A percentile compares a stretch with the other conserved stretches of the same genome.
These are phyloP conservation scores for Conidiobolus incongruus DNA, from an alignment of 371 early-diverging fungal species.

Conservation along the genomic window DNA sequence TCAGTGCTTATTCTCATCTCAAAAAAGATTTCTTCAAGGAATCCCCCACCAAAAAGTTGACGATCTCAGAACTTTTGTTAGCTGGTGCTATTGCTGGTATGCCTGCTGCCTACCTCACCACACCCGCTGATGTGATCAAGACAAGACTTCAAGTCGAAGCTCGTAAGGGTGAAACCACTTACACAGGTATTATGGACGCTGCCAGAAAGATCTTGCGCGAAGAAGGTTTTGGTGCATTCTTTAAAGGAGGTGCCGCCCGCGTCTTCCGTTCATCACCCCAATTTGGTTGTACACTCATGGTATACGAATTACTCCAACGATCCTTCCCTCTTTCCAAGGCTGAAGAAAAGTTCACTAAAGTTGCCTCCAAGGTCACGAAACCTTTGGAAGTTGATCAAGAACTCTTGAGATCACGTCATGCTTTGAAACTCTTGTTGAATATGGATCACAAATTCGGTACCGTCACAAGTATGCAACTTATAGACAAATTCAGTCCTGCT, in stretches of 20 bases:
- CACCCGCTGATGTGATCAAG: slow-evolving; percentile 97
- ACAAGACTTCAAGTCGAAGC: slow-evolving; percentile 91
- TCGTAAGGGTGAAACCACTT: slow-evolving; percentile 65
- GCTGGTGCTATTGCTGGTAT: slow-evolving; percentile 92
- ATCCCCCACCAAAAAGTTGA: slow-evolving; percentile 43
- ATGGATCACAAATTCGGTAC: slow-evolving; percentile 16
- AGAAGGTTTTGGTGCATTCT: slow-evolving; percentile 86
- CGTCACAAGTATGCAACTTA: slow-evolving; percentile 5
- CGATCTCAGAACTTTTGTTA: slow-evolving; percentile 51
- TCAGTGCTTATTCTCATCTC: slow-evolving; percentile 83
- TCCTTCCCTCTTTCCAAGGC: slow-evolving; percentile 37
- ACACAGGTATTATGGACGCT: slow-evolving; percentile 71
- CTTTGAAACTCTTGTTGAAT: slow-evolving; percentile 3
- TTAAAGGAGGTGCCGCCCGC: slow-evolving; percentile 84
- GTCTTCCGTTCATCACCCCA: slow-evolving; percentile 79
- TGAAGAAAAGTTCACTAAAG: slow-evolving; percentile 8
- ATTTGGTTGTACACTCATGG: slow-evolving; percentile 86
- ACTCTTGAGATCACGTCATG: not conserved
- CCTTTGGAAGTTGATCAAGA: not conserved
- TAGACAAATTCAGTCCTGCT: too few species aligned
- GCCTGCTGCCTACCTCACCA: slow-evolving; percentile 91
- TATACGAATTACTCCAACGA: slow-evolving; percentile 76
- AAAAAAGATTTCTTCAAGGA: slow-evolving; percentile 58
- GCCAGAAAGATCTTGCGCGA: slow-evolving; percentile 65
- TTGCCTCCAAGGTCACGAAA: slow-evolving; percentile 2